Evolutionary conservation across 768 basidiomycete genomes (phyloP).

Genomic region (Suillus occidentalis): DNA sequence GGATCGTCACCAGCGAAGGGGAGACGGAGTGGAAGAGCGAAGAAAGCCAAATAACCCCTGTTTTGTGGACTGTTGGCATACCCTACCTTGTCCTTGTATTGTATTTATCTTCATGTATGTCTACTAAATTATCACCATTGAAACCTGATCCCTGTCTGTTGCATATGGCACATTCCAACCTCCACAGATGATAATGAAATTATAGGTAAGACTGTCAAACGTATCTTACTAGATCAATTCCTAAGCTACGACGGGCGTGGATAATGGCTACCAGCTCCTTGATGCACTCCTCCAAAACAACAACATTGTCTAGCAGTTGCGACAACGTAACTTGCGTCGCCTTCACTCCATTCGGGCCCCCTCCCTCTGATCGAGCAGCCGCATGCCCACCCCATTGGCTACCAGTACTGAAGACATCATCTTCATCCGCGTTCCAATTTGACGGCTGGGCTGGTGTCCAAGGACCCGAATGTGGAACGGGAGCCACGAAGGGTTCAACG

Average conservation of each 20-base stretch:
- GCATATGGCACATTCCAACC: no score
- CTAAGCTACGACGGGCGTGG: conserved; percentile 78
- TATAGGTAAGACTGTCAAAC: conserved; percentile 39
- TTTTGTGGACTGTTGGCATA: neutral
- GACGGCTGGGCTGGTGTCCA: conserved; percentile 61
- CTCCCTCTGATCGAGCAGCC: conserved; percentile 22
- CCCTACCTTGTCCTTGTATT: conserved; percentile 2
- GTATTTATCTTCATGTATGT: neutral
- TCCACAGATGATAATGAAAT: neutral
- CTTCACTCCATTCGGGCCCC: conserved; percentile 32
- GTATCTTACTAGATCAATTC: conserved; percentile 81
- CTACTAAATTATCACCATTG: neutral
- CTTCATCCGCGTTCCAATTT: conserved; percentile 60
- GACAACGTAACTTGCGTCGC: conserved; percentile 67
- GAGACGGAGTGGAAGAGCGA: conserved; percentile 32
- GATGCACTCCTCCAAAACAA: conserved; percentile 91
- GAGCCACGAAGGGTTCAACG: conserved; percentile 69
- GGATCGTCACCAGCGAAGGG: conserved; percentile 19
- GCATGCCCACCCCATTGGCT: conserved; percentile 41
- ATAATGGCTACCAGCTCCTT: conserved; percentile 90
- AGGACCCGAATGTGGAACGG: conserved; percentile 54
- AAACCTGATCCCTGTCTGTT: neutral
- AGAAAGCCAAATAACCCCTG: conserved; percentile 35
- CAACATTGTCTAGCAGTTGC: conserved; percentile 87
- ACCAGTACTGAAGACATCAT: conserved; percentile 65